Conservation (phyloP, 116 monocot species). For the Dioscorea cayenensis region DNA sequence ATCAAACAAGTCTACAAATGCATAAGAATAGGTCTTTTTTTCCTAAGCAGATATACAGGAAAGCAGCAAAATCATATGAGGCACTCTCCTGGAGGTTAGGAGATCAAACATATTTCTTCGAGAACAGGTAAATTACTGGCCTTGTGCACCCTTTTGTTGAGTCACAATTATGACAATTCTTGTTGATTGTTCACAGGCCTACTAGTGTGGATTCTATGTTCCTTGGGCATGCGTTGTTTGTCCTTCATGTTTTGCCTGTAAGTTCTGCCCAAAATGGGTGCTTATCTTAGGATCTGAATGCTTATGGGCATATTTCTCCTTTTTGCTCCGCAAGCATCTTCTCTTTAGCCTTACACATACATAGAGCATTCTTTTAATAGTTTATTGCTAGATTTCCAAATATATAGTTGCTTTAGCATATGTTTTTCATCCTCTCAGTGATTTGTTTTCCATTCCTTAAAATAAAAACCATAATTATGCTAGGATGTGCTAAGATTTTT, state of each 20-base stretch:
- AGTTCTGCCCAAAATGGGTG: slow-evolving; percentile 8
- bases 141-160: not conserved
- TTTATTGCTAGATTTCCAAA: no score
- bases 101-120: slow-evolving; percentile 71
- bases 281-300: not conserved
- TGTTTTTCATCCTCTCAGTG: no score
- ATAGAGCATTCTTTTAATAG: no score
- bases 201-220: slow-evolving; percentile 94
- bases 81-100: slow-evolving; percentile 70
- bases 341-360: not conserved
- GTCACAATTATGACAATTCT: not conserved
- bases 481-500: not conserved
- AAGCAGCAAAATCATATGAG: slow-evolving; percentile 59
- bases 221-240: slow-evolving; percentile 89
- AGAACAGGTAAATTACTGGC: slow-evolving; percentile 43
- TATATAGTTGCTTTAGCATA: no score
- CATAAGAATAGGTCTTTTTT: not conserved
- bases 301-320: not conserved
- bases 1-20: no score
- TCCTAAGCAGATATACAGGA: slow-evolving; percentile 63
- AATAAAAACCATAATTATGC: not conserved
- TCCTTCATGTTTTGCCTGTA: slow-evolving; percentile 76
- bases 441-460: not conserved
- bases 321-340: not conserved
- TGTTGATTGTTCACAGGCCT: slow-evolving; percentile 41